Evolutionary conservation across 805 yeast species (phyloP).

Genomic region (Ogataea parapolymorpha): DNA sequence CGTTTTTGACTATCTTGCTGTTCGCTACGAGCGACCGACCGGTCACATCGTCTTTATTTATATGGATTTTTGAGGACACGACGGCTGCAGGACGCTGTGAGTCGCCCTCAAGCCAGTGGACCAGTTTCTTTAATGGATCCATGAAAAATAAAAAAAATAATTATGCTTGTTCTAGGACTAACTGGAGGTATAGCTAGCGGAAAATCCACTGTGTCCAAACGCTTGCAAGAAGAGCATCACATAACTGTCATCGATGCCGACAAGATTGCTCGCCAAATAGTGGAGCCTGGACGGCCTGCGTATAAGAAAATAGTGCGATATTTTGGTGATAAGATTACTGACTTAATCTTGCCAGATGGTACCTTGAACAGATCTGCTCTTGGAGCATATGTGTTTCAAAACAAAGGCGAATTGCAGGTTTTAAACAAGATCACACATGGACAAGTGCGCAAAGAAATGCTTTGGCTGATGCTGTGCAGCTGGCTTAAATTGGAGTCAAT

Average conservation of each 20-base stretch:
- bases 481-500: conserved; percentile 58
- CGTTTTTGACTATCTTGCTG: conserved; percentile 36
- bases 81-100: conserved; percentile 13
- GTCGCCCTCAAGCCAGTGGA: conserved; percentile 32
- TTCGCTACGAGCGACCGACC: conserved; percentile 65
- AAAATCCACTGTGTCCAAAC: conserved; percentile 79
- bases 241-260: conserved; percentile 85
- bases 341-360: conserved; percentile 44
- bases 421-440: conserved; percentile 86
- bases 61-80: conserved; percentile 40
- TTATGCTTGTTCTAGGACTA: conserved; percentile 87
- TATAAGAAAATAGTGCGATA: conserved; percentile 60
- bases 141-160: conserved; percentile 4
- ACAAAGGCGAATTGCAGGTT: conserved; percentile 51
- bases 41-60: conserved; percentile 40
- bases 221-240: conserved; percentile 47
- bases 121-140: conserved; percentile 21
- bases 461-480: conserved; percentile 48
- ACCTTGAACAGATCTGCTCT: conserved; percentile 66
- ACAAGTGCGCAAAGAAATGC: conserved; percentile 68
- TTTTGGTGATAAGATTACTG: conserved; percentile 54
- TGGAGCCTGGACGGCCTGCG: conserved; percentile 73
- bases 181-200: conserved; percentile 99
- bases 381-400: conserved; percentile 75
- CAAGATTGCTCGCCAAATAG: conserved; percentile 78